Conservation (phyloP, 768 basidiomycete species). For the Leccinum variicolor region DNA sequence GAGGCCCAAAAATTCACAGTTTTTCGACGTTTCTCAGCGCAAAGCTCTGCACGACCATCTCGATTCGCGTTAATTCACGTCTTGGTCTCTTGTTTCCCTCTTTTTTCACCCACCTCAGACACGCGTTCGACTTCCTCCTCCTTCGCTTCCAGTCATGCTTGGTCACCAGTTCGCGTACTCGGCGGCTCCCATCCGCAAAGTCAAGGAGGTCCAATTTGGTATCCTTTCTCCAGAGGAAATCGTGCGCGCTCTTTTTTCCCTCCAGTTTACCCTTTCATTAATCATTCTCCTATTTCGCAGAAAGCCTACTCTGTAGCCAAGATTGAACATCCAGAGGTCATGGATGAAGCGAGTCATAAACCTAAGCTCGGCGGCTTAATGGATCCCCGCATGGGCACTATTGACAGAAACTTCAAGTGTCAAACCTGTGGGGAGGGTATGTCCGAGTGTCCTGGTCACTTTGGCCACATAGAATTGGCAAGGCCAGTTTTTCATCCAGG, state of each 20-base stretch:
- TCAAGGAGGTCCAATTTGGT: slow-evolving; percentile 98
- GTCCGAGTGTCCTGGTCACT: slow-evolving; percentile 99
- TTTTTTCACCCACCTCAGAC: slow-evolving; percentile 9
- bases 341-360: slow-evolving; percentile 90
- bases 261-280: slow-evolving; percentile 2
- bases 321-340: slow-evolving; percentile 97
- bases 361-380: slow-evolving; percentile 93
- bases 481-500: slow-evolving; percentile 97
- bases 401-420: slow-evolving; percentile 97
- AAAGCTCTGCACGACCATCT: slow-evolving; percentile 6
- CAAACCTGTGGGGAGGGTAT: slow-evolving; percentile 99
- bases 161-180: slow-evolving; percentile 92
- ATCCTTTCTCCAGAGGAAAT: slow-evolving; percentile 99
- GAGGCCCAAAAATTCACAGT: slow-evolving; percentile 22
- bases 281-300: slow-evolving; percentile 40
- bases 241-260: slow-evolving; percentile 39
- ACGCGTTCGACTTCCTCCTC: slow-evolving; percentile 11
- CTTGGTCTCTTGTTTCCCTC: slow-evolving; percentile 1
- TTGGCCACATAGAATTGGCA: slow-evolving; percentile 97
- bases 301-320: slow-evolving; percentile 99
- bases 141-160: slow-evolving; percentile 50
- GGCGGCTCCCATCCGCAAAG: slow-evolving; percentile 90
- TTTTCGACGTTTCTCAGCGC: slow-evolving; percentile 1
- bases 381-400: slow-evolving; percentile 98
- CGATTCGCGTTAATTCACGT: slow-evolving; percentile 29